These are phyloP conservation scores for Artemisia tridentata DNA, from an alignment of 129 eudicot genomes.

Conservation along the genomic window DNA sequence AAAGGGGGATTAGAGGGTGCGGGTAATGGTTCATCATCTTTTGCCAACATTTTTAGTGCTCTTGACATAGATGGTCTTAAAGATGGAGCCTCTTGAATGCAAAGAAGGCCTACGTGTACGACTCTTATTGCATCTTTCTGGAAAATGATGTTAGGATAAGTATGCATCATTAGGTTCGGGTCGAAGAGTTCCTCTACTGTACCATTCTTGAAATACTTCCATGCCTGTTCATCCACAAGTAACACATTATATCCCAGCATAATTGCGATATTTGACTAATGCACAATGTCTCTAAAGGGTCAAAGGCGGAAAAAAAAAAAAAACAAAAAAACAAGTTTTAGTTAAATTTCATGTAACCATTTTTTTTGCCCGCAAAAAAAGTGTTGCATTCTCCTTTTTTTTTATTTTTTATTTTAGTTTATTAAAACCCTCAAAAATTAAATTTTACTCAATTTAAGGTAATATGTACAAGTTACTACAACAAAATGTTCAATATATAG, in stretches of 20 bases:
- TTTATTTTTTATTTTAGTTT: too few relatives aligned
- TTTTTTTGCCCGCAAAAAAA: background rate
- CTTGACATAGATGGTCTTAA: constrained; percentile 74
- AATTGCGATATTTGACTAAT: background rate
- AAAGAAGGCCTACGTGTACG: constrained; percentile 72
- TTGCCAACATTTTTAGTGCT: constrained; percentile 57
- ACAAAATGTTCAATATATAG: too few relatives aligned
- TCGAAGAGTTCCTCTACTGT: constrained; percentile 61
- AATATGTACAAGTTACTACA: too few relatives aligned
- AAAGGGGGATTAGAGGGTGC: constrained; percentile 72
- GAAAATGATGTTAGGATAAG: constrained; percentile 25
- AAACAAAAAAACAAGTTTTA: too few relatives aligned
- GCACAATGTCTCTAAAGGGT: background rate
- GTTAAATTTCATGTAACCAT: background rate
- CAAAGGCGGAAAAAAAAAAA: background rate
- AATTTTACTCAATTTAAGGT: too few relatives aligned
- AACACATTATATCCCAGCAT: background rate
- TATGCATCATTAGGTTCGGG: constrained; percentile 56
- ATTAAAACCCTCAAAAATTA: too few relatives aligned
- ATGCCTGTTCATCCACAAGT: constrained; percentile 44
- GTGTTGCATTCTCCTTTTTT: too few relatives aligned
- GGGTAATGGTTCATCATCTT: constrained; percentile 55
- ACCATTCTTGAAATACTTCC: constrained; percentile 71
- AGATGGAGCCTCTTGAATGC: constrained; percentile 72
- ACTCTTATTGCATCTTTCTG: constrained; percentile 42